These are phyloP conservation scores for Brassica carinata DNA, from an alignment of 345 rosid species.

Conservation along the genomic window DNA sequence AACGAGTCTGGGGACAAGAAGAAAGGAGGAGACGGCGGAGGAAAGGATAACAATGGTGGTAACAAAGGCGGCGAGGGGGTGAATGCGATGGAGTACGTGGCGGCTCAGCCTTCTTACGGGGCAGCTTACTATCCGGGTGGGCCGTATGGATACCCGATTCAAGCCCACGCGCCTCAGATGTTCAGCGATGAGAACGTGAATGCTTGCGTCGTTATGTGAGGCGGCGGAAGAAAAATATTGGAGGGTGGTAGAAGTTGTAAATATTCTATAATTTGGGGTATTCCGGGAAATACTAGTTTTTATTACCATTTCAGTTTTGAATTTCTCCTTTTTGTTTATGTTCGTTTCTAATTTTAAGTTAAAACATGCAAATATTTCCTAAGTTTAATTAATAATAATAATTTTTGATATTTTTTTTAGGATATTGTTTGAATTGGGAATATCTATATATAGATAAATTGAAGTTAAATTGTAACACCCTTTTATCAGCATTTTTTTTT, in stretches of 20 bases:
- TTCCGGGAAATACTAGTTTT: neutral
- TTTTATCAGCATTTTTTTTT: neutral
- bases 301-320: neutral
- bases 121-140: conserved; percentile 41
- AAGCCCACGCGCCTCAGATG: conserved; percentile 47
- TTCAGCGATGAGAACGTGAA: conserved; percentile 75
- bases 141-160: conserved; percentile 43
- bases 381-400: neutral
- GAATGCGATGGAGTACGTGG: conserved; percentile 48
- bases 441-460: no score
- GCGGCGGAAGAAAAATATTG: conserved; percentile 2
- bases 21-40: conserved; percentile 40
- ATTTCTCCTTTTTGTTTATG: neutral
- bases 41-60: neutral
- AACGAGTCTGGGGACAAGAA: conserved; percentile 30
- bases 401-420: neutral
- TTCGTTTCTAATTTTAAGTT: neutral
- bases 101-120: conserved; percentile 49
- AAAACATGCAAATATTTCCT: neutral
- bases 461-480: neutral
- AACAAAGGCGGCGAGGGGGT: conserved; percentile 41
- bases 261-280: neutral
- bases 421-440: neutral
- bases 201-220: conserved; percentile 55
- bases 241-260: conserved; percentile 14